Conservation (phyloP, 495 filamentous ascomycete genomes). For the Gamarada debralockiae region DNA sequence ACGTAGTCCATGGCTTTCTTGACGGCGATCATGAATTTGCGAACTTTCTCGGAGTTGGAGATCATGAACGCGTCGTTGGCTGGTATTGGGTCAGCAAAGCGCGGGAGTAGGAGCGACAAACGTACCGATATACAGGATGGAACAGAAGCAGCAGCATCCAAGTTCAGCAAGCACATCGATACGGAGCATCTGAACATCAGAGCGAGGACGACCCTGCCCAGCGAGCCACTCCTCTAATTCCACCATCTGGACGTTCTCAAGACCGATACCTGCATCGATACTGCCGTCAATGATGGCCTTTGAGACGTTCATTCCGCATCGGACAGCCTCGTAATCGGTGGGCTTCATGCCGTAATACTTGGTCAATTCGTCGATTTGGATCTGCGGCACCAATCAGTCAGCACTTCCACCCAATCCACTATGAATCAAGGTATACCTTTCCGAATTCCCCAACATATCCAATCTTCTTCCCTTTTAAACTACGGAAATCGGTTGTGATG, state of each 20-base stretch:
- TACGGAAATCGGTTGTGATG: conserved; percentile 53
- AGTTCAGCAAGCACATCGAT: conserved; percentile 70
- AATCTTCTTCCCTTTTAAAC: conserved; percentile 61
- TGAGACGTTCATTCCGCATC: conserved; percentile 60
- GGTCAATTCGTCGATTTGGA: conserved; percentile 71
- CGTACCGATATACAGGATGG: conserved; percentile 62
- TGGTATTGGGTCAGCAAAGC: neutral
- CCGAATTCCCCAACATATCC: conserved; percentile 72
- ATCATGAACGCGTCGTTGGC: conserved; percentile 61
- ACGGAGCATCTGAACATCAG: conserved; percentile 67
- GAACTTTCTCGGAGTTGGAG: conserved; percentile 53
- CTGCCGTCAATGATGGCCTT: conserved; percentile 61
- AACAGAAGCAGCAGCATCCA: conserved; percentile 74
- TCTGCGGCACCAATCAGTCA: conserved; percentile 29
- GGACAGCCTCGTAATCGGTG: conserved; percentile 65
- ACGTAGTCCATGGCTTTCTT: conserved; percentile 66
- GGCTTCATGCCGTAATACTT: conserved; percentile 68
- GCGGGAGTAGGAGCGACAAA: neutral
- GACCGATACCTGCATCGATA: conserved; percentile 67
- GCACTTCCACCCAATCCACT: neutral
- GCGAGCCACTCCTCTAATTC: conserved; percentile 68
- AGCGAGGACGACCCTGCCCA: conserved; percentile 51
- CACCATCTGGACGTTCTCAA: conserved; percentile 73
- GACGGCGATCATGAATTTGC: conserved; percentile 58
- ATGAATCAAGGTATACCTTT: no score